A percentile compares a stretch with the other conserved stretches of the same genome.
These are phyloP conservation scores for Saturnispora sekii DNA, from an alignment of 805 yeast genomes.

Conservation along the genomic window DNA sequence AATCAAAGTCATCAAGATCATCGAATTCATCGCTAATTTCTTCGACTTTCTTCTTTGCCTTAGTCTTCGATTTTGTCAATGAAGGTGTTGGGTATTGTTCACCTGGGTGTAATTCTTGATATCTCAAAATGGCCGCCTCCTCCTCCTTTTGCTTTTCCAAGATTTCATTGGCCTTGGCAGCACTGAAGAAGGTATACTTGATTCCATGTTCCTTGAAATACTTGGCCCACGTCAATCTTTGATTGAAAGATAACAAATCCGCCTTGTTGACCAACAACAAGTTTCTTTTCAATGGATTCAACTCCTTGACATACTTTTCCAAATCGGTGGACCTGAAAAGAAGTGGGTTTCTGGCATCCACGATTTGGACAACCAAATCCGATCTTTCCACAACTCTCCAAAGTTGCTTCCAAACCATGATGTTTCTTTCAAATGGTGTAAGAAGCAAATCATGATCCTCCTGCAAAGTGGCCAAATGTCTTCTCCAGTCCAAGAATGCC, in stretches of 20 bases:
- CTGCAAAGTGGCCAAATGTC: constrained; percentile 76
- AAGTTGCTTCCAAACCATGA: constrained; percentile 96
- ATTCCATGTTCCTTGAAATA: constrained; percentile 64
- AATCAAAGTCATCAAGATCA: constrained; percentile 13
- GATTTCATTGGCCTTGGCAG: constrained; percentile 70
- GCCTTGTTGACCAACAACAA: constrained; percentile 87
- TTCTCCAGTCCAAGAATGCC: constrained; percentile 90
- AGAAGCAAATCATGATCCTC: constrained; percentile 76
- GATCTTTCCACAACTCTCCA: constrained; percentile 98
- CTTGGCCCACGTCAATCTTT: constrained; percentile 79
- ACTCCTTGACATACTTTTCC: constrained; percentile 71
- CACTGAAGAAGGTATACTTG: constrained; percentile 86
- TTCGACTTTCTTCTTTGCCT: neutral
- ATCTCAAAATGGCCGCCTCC: constrained; percentile 17
- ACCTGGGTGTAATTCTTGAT: constrained; percentile 10
- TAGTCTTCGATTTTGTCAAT: constrained; percentile 1
- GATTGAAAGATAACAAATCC: constrained; percentile 69
- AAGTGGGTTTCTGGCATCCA: constrained; percentile 92
- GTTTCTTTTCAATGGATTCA: constrained; percentile 68
- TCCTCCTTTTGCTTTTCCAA: constrained; percentile 53
- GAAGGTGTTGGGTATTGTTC: constrained; percentile 7
- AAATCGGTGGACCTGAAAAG: constrained; percentile 79
- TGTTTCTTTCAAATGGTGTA: constrained; percentile 94
- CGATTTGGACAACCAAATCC: constrained; percentile 91
- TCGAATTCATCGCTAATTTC: constrained; percentile 10